A percentile compares a stretch with the other conserved stretches of the same genome.
phyloP scores from a whole-genome alignment of 2,329 filamentous ascomycete species.

The Raffaelea deltoideospora region DNA sequence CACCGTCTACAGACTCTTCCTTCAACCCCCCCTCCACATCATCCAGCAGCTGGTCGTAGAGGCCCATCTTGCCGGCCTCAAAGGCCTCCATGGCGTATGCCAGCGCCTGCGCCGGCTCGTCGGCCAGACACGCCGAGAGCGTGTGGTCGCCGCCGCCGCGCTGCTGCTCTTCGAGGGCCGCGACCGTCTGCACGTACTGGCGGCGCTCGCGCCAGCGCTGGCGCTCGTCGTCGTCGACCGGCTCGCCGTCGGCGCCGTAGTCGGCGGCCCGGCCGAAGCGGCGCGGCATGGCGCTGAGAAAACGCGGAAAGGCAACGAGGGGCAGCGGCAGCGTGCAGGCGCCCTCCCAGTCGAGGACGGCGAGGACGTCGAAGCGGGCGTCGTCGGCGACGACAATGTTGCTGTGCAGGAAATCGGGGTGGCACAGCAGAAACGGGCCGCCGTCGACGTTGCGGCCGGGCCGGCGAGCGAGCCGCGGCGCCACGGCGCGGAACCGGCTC shows the following conservation, averaged over 20 bases:
- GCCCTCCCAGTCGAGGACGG: slow-evolving; percentile 18
- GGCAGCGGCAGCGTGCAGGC: slow-evolving; percentile 13
- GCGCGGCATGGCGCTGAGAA: slow-evolving; percentile 9
- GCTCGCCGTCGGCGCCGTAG: background rate
- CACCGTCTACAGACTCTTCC: too few relatives aligned
- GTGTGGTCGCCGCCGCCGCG: background rate
- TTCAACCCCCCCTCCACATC: slow-evolving; percentile 1
- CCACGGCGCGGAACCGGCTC: slow-evolving; percentile 2
- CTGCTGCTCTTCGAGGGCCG: background rate
- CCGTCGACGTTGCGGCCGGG: too few relatives aligned
- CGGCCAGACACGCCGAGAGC: slow-evolving; percentile 1
- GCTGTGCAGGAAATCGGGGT: slow-evolving; percentile 17
- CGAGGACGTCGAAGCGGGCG: slow-evolving; percentile 12
- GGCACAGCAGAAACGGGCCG: slow-evolving; percentile 18
- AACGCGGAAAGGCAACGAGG: slow-evolving; percentile 11
- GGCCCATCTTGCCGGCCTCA: slow-evolving; percentile 2
- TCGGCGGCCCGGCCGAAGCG: background rate
- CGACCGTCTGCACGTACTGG: slow-evolving; percentile 2
- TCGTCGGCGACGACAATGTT: slow-evolving; percentile 16
- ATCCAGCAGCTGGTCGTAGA: slow-evolving; percentile 4
- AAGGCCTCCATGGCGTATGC: slow-evolving; percentile 1
- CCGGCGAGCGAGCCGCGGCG: background rate
- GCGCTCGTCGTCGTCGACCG: background rate
- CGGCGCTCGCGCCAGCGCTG: slow-evolving; percentile 1
- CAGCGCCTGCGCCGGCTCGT: slow-evolving; percentile 1